Base-by-base conservation (phyloP, 1,284 basidiomycete genomes). In the Ceratobasidium sp. region DNA sequence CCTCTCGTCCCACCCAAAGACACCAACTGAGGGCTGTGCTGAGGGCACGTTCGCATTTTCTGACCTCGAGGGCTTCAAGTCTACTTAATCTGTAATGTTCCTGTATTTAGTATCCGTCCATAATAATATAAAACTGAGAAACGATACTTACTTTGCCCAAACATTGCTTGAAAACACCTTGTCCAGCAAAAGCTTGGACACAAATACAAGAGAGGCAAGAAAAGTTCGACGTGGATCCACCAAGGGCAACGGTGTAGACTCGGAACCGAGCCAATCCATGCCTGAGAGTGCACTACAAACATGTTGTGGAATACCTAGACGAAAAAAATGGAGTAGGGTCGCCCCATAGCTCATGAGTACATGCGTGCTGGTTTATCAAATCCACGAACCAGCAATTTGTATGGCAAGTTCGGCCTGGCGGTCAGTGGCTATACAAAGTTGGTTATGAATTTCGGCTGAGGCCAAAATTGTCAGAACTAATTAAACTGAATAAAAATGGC, bases 111-210 rank as follows among this genome's bases (percentile, higher is more conserved):
- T 27, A 49, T 24, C 22, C 22, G 5, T 19, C 16, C 19, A 29
- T 51, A 34, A 7, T 13, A 14, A 59, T 31, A 53, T 13, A 24
- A 14, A 46, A 9, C 7, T 11, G 3, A 24, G 16, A 53, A 53
- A 24, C 51, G n/a, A 53, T 24, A n/a, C 51, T 53, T 53, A 53
- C 80, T 95, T 95, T 7, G 92, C 90, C 95, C 95, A 98, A 24
- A 95, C 95, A 22, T 90, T 88, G 81, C 98, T 97, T 13, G 92
- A 95, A 79, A 96, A 98, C 71, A 92, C 95, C 71, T 92, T 90
- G 80, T 98, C 96, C 83, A 96, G 95, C 74, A 93, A 88, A 81
- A 96, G 97, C 81, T 98, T 98, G 37, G 92, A 91, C 0, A 96
- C 95, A 56, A 95, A 85, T 76, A 98, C 94, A 43, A 98, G 84